Evolutionary conservation across 176 grass and related monocot species (phyloP).

Genomic region (Eremochloa ophiuroides): DNA sequence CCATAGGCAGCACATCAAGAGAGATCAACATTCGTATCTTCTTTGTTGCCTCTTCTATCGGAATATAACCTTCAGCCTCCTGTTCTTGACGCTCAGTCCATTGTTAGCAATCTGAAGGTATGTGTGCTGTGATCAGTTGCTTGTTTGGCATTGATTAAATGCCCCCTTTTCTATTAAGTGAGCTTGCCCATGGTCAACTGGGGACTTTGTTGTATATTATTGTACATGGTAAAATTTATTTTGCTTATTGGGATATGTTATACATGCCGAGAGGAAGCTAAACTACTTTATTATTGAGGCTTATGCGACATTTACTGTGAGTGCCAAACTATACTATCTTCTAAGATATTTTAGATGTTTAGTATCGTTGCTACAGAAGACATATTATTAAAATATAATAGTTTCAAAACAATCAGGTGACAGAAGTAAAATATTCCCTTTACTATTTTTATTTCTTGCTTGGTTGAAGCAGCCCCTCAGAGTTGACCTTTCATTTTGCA

Average conservation of each 20-base stretch:
- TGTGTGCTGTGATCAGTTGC: conserved; percentile 17
- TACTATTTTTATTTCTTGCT: background rate
- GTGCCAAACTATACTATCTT: background rate
- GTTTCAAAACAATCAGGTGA: background rate
- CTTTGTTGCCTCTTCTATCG: conserved; percentile 81
- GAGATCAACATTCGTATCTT: conserved; percentile 89
- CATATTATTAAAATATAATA: background rate
- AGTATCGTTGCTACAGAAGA: background rate
- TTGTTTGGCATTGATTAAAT: conserved; percentile 16
- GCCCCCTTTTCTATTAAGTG: background rate
- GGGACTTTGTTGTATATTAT: background rate
- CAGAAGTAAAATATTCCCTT: background rate
- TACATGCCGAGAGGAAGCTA: background rate
- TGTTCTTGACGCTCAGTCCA: conserved; percentile 84
- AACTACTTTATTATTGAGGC: background rate
- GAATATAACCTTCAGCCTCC: conserved; percentile 82
- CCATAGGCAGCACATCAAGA: conserved; percentile 86
- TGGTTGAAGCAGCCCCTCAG: background rate
- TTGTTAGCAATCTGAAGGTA: conserved; percentile 86
- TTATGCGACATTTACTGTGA: background rate
- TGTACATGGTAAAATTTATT: background rate
- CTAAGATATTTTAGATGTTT: background rate
- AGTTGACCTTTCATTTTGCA: conserved; percentile 20
- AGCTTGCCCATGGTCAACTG: background rate
- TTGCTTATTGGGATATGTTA: background rate